Base-by-base conservation (phyloP, 108 stramenopile species). In the Cylindrotheca closterium region DNA sequence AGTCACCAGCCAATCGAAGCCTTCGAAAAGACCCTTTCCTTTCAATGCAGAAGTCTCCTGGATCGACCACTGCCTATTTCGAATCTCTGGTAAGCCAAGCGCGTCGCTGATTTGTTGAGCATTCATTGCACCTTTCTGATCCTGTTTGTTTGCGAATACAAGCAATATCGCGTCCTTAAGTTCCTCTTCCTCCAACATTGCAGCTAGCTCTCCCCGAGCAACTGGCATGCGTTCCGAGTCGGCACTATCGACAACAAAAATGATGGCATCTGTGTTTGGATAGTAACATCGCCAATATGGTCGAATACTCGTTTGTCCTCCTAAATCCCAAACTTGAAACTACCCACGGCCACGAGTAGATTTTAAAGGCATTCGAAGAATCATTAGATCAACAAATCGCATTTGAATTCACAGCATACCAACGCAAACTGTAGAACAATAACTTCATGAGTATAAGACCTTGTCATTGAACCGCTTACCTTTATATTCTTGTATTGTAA, bases 241-340 rank as follows among this genome's bases (percentile, higher is more conserved):
- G 47, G 97, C 96, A 60, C 91, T 93, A 68, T 99, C 99, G 0
- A 99, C 99, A 4, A 98, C 98, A 76, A 98, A 99, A 61, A 99
- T 97, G 58, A 99, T 97, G 32, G 97, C 99, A 78, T 99, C 98
- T 10, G 99, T 99, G 79, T 99, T 98, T 45, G 97, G 98, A 65
- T 98, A 99, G 67, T 98, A 99, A 85, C 95, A 96, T 69, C 99
- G 59, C 99, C 99, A 99, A 73, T 98, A 99, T 4, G 99, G 99
- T 53, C 99, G 95, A 68, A 99, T 99, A 53, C 86, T 93, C 2
- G 97, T 98, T 83, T 99, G 98, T 17, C 99, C 99, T 27, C 98
- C 99, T 33, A 99, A 75, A 70, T 99, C 99, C 99, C 99, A 99
- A 27, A 99, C 99, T 92, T 96, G 99, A 77, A 99, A 99, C 89